Percentiles rank a stretch among this genome's conserved stretches.
Conservation (phyloP, 345 rosid genomes). For the Chamaenerion angustifolium region DNA sequence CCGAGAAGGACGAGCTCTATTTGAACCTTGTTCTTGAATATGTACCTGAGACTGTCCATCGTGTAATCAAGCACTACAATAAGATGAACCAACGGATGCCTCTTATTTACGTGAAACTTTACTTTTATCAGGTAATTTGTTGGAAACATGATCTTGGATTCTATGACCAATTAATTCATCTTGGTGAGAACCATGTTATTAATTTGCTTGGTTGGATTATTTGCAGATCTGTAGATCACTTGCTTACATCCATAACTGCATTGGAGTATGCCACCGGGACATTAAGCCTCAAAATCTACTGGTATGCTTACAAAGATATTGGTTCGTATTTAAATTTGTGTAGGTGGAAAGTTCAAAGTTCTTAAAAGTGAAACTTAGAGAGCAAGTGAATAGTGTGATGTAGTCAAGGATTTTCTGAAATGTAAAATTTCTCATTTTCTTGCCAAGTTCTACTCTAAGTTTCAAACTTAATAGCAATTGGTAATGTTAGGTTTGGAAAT, state of each 20-base stretch:
- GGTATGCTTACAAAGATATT: conserved; percentile 27
- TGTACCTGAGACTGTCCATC: conserved; percentile 86
- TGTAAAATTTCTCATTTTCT: too few relatives aligned
- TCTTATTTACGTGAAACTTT: conserved; percentile 75
- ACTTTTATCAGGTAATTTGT: conserved; percentile 57
- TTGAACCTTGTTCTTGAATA: conserved; percentile 90
- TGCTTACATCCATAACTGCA: conserved; percentile 75
- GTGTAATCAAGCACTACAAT: conserved; percentile 76
- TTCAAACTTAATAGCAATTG: too few relatives aligned
- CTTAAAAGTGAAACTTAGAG: too few relatives aligned
- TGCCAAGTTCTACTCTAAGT: too few relatives aligned
- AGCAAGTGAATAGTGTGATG: too few relatives aligned
- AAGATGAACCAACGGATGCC: conserved; percentile 85
- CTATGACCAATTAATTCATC: too few relatives aligned
- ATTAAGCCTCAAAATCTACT: conserved; percentile 95
- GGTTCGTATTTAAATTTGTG: background rate
- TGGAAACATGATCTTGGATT: too few relatives aligned
- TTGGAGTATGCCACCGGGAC: conserved; percentile 91
- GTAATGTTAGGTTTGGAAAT: too few relatives aligned
- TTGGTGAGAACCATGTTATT: too few relatives aligned
- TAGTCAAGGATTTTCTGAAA: too few relatives aligned
- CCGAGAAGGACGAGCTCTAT: conserved; percentile 81
- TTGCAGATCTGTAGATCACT: conserved; percentile 85
- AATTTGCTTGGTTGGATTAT: too few relatives aligned
- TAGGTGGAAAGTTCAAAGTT: too few relatives aligned